Conservation (phyloP, 768 basidiomycete genomes). For the Paxillus rubicundulus region DNA sequence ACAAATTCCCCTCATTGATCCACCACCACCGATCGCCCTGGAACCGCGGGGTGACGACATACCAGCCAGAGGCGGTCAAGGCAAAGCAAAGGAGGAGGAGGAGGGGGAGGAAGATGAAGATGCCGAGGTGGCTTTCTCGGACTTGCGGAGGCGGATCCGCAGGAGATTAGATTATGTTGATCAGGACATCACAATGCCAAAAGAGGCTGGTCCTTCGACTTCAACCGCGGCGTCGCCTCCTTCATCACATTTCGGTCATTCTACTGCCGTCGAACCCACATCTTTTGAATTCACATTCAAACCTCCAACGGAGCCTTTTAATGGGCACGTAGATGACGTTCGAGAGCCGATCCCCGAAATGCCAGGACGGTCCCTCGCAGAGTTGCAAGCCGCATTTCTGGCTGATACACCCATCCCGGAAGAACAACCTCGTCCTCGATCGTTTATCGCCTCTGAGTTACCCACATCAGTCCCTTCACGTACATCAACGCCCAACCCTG, state of each 20-base stretch:
- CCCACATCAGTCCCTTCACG: slow-evolving; percentile 16
- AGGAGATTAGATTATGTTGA: slow-evolving; percentile 16
- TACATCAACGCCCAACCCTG: slow-evolving; percentile 4
- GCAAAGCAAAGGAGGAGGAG: slow-evolving; percentile 23
- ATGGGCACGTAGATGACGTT: slow-evolving; percentile 13
- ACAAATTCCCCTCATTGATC: slow-evolving; percentile 12
- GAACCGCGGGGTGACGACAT: neutral
- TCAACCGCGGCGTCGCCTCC: neutral
- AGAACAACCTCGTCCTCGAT: slow-evolving; percentile 25
- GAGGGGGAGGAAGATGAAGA: slow-evolving; percentile 7
- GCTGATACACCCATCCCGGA: slow-evolving; percentile 21
- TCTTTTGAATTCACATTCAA: slow-evolving; percentile 29
- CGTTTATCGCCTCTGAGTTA: slow-evolving; percentile 18
- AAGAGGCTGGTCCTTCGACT: slow-evolving; percentile 9
- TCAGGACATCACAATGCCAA: neutral
- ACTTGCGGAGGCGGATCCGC: slow-evolving; percentile 18
- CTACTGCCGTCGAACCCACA: slow-evolving; percentile 10
- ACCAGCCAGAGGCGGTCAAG: slow-evolving; percentile 15
- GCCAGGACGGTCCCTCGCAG: slow-evolving; percentile 23
- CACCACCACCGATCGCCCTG: slow-evolving; percentile 4
- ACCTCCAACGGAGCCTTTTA: neutral
- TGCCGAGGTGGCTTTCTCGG: neutral
- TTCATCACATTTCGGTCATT: slow-evolving; percentile 1
- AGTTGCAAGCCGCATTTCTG: slow-evolving; percentile 25
- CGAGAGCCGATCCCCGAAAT: slow-evolving; percentile 27